Evolutionary conservation across 2,329 filamentous ascomycete genomes (phyloP), one percentile per base, ranked within the genome.

Genomic region (Pseudogymnoascus sp.): DNA sequence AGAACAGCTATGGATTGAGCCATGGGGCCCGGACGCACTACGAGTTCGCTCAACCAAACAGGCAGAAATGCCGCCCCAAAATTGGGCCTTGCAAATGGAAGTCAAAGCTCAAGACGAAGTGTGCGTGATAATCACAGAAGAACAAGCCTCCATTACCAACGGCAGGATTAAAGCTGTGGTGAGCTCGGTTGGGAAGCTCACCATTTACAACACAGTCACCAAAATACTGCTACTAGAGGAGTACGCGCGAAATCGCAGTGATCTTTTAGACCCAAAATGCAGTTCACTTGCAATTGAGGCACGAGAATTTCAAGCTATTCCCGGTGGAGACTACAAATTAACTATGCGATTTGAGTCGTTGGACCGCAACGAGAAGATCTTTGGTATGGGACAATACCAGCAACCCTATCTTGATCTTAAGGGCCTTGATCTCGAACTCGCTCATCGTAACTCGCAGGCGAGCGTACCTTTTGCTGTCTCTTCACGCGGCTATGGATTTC

Each of bases 351-450:
- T 87, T 60, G 84, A 87, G 68, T 81, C 79, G 1, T 67, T 81
- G 59, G 70, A 79, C 59, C 70, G 73, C 0, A 73, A 79, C n/a
- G 85, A 88, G 69, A 82, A 79, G 67, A 80, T 88, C n/a, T 88
- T 78, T 66, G 85, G 85, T 18, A 87, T 87, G 84, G 85, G 85
- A 0, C 85, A 88, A 70, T 87, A 88, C 63, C 85, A 88, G 66
- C 84, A 88, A 65, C 80, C 82, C 0, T 78, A 75, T 59, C 73
- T 88, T n/a, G 77, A 87, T 67, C 74, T 87, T 57, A 87, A 87
- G 65, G 85, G 85, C 0, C 68, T 75, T 0, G 83, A 87, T 61
- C 70, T 87, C 1, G 85, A 88, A 67, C 77, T 88, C 2, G 84
- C 85, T 0, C 85, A 88, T 37, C 78, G 84, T 1, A 88, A 88